Conservation (phyloP, 148 eudicot species). For the Rhododendron vialii region DNA sequence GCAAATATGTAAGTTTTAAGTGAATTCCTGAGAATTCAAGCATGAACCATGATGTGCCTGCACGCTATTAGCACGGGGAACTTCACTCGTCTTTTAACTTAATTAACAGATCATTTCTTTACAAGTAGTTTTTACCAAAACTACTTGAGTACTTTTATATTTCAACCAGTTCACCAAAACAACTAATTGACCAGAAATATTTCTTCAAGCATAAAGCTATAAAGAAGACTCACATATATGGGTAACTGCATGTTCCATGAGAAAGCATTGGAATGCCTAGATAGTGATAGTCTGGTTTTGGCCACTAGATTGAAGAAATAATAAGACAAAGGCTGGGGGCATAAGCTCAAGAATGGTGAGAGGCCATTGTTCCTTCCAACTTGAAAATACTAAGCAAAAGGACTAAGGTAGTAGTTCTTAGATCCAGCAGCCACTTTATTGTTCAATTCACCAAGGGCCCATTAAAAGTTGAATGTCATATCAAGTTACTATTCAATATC, state of each 20-base stretch:
- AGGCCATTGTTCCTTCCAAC: neutral
- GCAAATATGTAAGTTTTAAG: neutral
- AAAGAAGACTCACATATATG: neutral
- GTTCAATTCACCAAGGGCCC: neutral
- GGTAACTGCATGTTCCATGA: neutral
- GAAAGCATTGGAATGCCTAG: neutral
- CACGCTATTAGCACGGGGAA: neutral
- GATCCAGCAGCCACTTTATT: neutral
- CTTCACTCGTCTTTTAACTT: neutral
- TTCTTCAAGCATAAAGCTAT: neutral
- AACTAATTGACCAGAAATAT: neutral
- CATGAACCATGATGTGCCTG: neutral
- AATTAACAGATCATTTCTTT: neutral
- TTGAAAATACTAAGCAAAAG: neutral
- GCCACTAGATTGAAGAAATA: neutral
- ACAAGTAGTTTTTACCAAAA: neutral
- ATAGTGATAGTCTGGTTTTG: neutral
- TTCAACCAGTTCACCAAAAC: neutral
- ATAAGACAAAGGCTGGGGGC: neutral
- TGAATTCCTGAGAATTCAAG: neutral
- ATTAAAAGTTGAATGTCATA: neutral
- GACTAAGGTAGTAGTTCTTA: neutral
- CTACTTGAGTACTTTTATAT: neutral
- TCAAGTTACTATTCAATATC: too few species aligned
- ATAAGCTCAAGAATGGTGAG: neutral